Evolutionary conservation across 208 protist genomes (phyloP), one percentile per base, ranked within the genome.

Genomic region (Trypanosoma avium): DNA sequence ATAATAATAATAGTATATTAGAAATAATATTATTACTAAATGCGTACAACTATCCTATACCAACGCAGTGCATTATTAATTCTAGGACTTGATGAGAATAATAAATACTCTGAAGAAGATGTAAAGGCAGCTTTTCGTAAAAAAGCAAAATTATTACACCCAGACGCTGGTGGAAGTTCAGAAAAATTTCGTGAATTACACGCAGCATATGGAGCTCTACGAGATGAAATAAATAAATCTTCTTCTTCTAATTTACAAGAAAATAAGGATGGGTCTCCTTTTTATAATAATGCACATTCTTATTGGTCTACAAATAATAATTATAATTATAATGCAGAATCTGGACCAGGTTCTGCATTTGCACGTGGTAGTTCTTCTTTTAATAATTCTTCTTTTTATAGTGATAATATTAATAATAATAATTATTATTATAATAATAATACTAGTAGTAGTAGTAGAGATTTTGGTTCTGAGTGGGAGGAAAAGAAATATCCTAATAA

Each of bases 101-200:
- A 17, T 1, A 2, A 9, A 13, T 67, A 79, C 66, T 58, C 74
- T n/a, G 35, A 58, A 50, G 61, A 58, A 0, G 74, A 78, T 29
- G 48, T 82, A 30, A 79, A 79, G 58, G 57, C 52, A 3, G 70
- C 75, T 0, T 80, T 75, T 68, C 49, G 58, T 43, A 50, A 40
- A 2, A 45, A 73, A 30, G 75, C 59, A 4, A 81, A 84, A 53
- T 26, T 19, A 12, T n/a, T 62, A 6, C 81, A 79, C 60, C 75
- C 78, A 10, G 72, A 83, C 43, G 73, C 63, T 4, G 77, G 82
- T 15, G 78, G 82, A 9, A 67, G 55, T 55, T 62, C 71, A 22
- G 50, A 55, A 15, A 19, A 9, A 43, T 81, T 83, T 55, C 63
- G 72, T 3, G 63, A 82, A 61, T 62, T 88, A 21, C 70, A 68